Percentiles rank a stretch among this genome's conserved stretches.
phyloP scores from a whole-genome alignment of 2,329 filamentous ascomycete genomes.

The Fulvia fulva region DNA sequence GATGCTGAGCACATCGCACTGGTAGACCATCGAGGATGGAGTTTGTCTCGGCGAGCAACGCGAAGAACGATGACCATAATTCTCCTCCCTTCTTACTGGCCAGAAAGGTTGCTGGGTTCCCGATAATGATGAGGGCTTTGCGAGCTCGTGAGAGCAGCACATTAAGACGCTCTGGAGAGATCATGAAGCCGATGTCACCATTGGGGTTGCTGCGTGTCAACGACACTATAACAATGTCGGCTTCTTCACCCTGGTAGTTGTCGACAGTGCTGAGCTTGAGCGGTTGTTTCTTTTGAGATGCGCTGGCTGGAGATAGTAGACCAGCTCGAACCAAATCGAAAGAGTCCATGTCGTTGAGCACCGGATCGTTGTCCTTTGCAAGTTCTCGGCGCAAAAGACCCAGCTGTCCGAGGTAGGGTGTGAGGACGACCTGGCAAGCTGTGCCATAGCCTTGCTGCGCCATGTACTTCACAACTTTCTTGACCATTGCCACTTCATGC shows the following conservation, averaged over 20 bases:
- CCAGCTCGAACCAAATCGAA: constrained; percentile 8
- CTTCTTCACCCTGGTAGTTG: constrained; percentile 76
- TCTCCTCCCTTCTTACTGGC: too few species aligned
- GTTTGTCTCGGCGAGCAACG: too few species aligned
- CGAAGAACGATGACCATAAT: too few species aligned
- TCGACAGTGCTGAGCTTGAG: constrained; percentile 41
- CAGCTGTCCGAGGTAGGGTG: constrained; percentile 60
- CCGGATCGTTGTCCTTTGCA: constrained; percentile 35
- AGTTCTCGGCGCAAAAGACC: constrained; percentile 44
- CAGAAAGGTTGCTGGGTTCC: too few species aligned
- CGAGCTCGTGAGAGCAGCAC: too few species aligned
- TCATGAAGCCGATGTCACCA: too few species aligned
- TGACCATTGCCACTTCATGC: constrained; percentile 62
- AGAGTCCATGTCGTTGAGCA: constrained; percentile 53
- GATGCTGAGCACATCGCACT: too few species aligned
- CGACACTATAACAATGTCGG: constrained; percentile 66
- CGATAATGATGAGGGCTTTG: too few species aligned
- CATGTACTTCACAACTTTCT: constrained; percentile 61
- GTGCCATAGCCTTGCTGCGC: constrained; percentile 61
- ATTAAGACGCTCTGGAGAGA: too few species aligned
- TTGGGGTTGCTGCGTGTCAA: constrained; percentile 74
- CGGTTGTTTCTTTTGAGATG: constrained; percentile 9
- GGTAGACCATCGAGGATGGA: too few species aligned
- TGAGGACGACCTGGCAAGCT: constrained; percentile 66
- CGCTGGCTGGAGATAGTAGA: constrained; percentile 33